phyloP scores from a whole-genome alignment of 1,284 basidiomycete genomes.

The Leccinum subrobustum region DNA sequence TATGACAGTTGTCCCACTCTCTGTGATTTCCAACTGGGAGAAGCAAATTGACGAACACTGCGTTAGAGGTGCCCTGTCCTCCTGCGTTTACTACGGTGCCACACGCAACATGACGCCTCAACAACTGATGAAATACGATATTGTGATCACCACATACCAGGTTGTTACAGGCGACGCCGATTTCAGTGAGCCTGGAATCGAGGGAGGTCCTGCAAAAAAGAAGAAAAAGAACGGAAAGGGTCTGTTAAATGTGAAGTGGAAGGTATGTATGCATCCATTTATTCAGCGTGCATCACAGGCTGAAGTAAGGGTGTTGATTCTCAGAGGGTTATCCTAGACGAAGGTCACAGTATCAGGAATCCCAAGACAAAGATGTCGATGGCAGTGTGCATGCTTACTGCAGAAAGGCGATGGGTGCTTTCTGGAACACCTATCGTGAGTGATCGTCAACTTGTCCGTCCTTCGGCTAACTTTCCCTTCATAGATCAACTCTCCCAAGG shows the following conservation, averaged over 20 bases:
- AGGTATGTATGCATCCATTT: conserved; percentile 32
- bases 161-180: conserved; percentile 33
- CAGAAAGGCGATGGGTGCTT: conserved; percentile 78
- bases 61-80: conserved; percentile 50
- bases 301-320: background rate
- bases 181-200: conserved; percentile 2
- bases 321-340: conserved; percentile 81
- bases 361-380: conserved; percentile 81
- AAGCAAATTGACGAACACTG: conserved; percentile 85
- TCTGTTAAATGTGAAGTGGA: background rate
- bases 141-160: conserved; percentile 91
- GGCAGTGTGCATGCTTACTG: conserved; percentile 65
- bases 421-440: conserved; percentile 86
- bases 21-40: conserved; percentile 89
- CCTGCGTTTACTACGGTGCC: conserved; percentile 71
- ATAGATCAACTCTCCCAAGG: conserved; percentile 79
- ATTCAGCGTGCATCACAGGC: conserved; percentile 49
- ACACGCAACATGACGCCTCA: conserved; percentile 59
- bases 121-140: conserved; percentile 67
- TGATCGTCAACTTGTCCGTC: background rate
- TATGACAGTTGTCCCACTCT: conserved; percentile 75
- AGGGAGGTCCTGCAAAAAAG: conserved; percentile 35
- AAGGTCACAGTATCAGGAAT: conserved; percentile 86
- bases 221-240: conserved; percentile 61
- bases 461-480: background rate